These are phyloP conservation scores for Pythium myriotylum DNA, from an alignment of 352 stramenopile species.

Conservation along the genomic window DNA sequence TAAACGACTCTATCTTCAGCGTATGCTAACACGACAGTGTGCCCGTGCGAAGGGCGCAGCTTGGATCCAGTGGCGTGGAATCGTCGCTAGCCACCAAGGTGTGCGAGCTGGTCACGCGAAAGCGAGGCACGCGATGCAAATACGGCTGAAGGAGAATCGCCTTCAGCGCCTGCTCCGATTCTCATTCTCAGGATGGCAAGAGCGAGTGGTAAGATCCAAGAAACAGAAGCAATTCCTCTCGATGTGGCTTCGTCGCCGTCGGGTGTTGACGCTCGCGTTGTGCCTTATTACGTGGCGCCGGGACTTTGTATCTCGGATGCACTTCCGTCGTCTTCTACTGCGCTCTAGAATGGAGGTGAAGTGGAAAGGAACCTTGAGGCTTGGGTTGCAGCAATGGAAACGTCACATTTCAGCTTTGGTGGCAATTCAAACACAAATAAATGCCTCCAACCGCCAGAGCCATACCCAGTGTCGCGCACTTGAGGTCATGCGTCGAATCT, in stretches of 20 bases:
- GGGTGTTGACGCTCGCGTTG: neutral
- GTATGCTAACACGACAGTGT: no score
- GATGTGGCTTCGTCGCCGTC: neutral
- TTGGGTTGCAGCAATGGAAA: conserved; percentile 3
- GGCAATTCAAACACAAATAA: neutral
- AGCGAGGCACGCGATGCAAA: no score
- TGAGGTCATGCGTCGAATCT: conserved; percentile 1
- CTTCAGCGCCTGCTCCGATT: no score
- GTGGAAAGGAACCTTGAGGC: neutral
- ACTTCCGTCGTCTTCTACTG: neutral
- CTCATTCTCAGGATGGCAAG: no score
- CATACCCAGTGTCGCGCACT: conserved; percentile 4
- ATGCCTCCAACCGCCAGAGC: neutral
- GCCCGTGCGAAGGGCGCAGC: no score
- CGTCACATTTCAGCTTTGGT: neutral
- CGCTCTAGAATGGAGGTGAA: neutral
- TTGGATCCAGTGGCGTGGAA: no score
- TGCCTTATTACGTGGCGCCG: neutral
- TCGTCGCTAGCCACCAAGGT: no score
- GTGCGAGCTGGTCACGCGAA: no score
- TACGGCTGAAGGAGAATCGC: no score
- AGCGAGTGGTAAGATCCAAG: no score
- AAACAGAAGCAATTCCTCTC: neutral
- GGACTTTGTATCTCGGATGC: neutral
- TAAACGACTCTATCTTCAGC: no score